Evolutionary conservation across 2,329 filamentous ascomycete species (phyloP).

Genomic region (Apiospora malaysiana): DNA sequence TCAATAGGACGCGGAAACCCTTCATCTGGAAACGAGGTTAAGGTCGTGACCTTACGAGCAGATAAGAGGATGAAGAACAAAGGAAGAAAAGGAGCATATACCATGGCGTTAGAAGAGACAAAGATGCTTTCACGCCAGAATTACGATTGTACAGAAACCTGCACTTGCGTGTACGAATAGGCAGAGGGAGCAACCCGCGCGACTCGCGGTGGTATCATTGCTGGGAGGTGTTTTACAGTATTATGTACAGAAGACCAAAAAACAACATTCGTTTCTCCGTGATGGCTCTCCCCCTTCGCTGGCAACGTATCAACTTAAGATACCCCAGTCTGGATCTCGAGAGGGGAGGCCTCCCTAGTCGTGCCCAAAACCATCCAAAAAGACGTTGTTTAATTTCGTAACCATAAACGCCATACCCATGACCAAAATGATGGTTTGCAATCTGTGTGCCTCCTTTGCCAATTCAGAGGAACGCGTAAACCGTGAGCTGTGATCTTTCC

Average conservation of each 20-base stretch:
- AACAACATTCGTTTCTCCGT: background rate
- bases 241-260: conserved; percentile 2
- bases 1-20: conserved; percentile 60
- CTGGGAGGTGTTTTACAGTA: conserved; percentile 1
- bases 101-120: conserved; percentile 28
- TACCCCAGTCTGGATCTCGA: background rate
- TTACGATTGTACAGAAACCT: background rate
- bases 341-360: background rate
- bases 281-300: background rate
- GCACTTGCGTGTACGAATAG: background rate
- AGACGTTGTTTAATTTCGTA: background rate
- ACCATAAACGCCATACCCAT: conserved; percentile 16
- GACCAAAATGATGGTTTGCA: background rate
- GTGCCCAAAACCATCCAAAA: background rate
- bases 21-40: conserved; percentile 56
- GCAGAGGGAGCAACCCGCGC: conserved; percentile 8
- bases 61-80: conserved; percentile 20
- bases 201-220: conserved; percentile 5
- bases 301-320: background rate
- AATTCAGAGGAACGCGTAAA: background rate
- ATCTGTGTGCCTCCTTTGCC: conserved; percentile 2
- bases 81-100: conserved; percentile 25
- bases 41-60: conserved; percentile 26
- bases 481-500: background rate
- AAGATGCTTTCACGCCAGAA: background rate